phyloP scores from a whole-genome alignment of 805 yeast genomes.

The Metschnikowia shivogae region DNA sequence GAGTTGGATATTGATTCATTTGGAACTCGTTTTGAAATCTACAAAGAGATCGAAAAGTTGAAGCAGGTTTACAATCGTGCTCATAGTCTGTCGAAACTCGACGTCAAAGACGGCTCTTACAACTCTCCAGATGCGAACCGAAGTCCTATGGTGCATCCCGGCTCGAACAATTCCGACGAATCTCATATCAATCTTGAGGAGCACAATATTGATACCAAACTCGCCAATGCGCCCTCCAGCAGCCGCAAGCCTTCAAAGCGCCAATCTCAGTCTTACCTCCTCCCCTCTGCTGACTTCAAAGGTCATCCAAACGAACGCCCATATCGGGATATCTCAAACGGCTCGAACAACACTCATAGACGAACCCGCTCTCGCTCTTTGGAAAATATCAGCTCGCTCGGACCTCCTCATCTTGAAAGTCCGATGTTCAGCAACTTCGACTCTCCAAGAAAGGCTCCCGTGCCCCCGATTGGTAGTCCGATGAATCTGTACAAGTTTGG shows the following conservation, averaged over 20 bases:
- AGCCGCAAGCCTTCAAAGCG: conserved; percentile 10
- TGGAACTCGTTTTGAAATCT: conserved; percentile 92
- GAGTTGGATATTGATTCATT: conserved; percentile 89
- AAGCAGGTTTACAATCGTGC: conserved; percentile 24
- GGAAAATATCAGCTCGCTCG: conserved; percentile 30
- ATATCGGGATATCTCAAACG: conserved; percentile 3
- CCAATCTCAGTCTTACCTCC: conserved; percentile 22
- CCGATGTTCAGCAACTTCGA: conserved; percentile 31
- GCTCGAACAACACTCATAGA: conserved; percentile 26
- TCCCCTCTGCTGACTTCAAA: conserved; percentile 39
- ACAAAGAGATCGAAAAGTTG: conserved; percentile 79
- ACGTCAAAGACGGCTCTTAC: background rate
- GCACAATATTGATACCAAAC: conserved; percentile 1
- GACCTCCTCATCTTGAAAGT: conserved; percentile 4
- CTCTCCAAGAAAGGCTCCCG: conserved; percentile 73
- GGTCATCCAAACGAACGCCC: background rate
- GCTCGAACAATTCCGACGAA: conserved; percentile 21
- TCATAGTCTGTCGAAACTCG: conserved; percentile 6
- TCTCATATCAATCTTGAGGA: conserved; percentile 1
- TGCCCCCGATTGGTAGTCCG: conserved; percentile 49
- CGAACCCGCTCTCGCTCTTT: conserved; percentile 50
- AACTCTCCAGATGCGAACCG: conserved; percentile 16
- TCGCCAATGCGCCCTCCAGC: background rate
- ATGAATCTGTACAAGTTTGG: conserved; percentile 33
- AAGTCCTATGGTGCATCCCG: conserved; percentile 4